A percentile compares a stretch with the other conserved stretches of the same genome.
Evolutionary conservation across 352 stramenopile genomes (phyloP).

Genomic region (Phytophthora niederhauseri): DNA sequence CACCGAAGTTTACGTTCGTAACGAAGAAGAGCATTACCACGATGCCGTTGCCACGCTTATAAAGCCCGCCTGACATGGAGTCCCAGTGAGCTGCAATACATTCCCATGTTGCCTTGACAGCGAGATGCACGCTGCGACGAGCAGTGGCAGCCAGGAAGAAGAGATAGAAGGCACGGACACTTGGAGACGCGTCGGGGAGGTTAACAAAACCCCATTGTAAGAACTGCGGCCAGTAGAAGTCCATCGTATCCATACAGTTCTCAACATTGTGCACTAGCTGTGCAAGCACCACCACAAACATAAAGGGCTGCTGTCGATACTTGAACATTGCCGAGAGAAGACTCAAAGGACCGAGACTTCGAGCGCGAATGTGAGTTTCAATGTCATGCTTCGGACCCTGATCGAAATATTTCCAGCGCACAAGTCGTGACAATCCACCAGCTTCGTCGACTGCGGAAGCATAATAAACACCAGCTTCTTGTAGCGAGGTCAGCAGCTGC

Average conservation of each 20-base stretch:
- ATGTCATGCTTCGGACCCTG: slow-evolving; percentile 54
- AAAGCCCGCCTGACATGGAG: slow-evolving; percentile 49
- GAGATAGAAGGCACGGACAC: slow-evolving; percentile 66
- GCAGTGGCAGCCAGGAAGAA: slow-evolving; percentile 60
- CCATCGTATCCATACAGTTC: slow-evolving; percentile 56
- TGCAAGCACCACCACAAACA: slow-evolving; percentile 70
- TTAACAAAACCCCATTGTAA: slow-evolving; percentile 70
- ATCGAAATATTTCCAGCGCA: slow-evolving; percentile 63
- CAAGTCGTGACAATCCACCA: slow-evolving; percentile 54
- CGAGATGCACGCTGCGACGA: slow-evolving; percentile 60
- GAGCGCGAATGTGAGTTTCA: slow-evolving; percentile 43
- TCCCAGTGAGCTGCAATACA: slow-evolving; percentile 71
- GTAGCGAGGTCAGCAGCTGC: slow-evolving; percentile 50
- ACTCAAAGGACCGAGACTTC: slow-evolving; percentile 51
- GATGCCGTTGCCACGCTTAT: slow-evolving; percentile 52
- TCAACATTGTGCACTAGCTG: slow-evolving; percentile 68
- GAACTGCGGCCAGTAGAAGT: slow-evolving; percentile 77
- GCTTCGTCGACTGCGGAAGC: slow-evolving; percentile 49
- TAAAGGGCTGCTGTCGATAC: slow-evolving; percentile 70
- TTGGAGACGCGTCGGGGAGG: slow-evolving; percentile 47
- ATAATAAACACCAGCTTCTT: slow-evolving; percentile 43
- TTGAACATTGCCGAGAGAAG: slow-evolving; percentile 69
- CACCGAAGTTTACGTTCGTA: slow-evolving; percentile 64
- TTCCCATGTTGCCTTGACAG: slow-evolving; percentile 67
- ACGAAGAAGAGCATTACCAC: slow-evolving; percentile 69